A percentile compares a stretch with the other conserved stretches of the same genome.
Conservation (phyloP, 768 basidiomycete genomes). For the Pulveroboletus ravenelii region DNA sequence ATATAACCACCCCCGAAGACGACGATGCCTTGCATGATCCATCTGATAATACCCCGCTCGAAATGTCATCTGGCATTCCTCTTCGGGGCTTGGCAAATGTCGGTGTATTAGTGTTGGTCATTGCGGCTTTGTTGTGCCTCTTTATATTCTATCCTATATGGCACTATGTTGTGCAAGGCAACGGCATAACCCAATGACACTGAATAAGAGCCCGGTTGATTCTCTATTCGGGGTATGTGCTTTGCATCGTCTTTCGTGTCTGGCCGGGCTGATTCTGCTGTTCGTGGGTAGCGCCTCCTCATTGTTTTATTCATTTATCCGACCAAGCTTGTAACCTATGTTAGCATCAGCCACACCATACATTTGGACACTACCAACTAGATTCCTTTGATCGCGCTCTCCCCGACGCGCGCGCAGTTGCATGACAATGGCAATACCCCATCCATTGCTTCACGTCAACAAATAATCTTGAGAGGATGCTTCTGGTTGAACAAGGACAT, state of each 20-base stretch:
- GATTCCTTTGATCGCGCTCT: background rate
- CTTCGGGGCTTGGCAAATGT: constrained; percentile 65
- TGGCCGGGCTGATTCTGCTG: background rate
- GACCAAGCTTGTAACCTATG: background rate
- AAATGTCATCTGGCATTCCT: constrained; percentile 25
- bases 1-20: constrained; percentile 57
- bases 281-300: background rate
- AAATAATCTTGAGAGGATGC: constrained; percentile 10
- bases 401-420: background rate
- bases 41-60: constrained; percentile 29
- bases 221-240: constrained; percentile 8
- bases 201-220: background rate
- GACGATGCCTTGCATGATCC: constrained; percentile 77
- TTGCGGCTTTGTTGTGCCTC: constrained; percentile 57
- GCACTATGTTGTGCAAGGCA: constrained; percentile 12
- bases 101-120: constrained; percentile 57
- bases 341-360: background rate
- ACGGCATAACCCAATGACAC: constrained; percentile 9
- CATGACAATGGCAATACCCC: background rate
- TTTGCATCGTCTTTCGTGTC: background rate
- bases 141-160: constrained; percentile 84
- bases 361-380: background rate
- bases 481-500: background rate
- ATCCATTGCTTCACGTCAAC: constrained; percentile 1
- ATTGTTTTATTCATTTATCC: constrained; percentile 5